Evolutionary conservation across 805 yeast genomes (phyloP), one percentile per base, ranked within the genome.

Genomic region (Ogataea dorogensis): DNA sequence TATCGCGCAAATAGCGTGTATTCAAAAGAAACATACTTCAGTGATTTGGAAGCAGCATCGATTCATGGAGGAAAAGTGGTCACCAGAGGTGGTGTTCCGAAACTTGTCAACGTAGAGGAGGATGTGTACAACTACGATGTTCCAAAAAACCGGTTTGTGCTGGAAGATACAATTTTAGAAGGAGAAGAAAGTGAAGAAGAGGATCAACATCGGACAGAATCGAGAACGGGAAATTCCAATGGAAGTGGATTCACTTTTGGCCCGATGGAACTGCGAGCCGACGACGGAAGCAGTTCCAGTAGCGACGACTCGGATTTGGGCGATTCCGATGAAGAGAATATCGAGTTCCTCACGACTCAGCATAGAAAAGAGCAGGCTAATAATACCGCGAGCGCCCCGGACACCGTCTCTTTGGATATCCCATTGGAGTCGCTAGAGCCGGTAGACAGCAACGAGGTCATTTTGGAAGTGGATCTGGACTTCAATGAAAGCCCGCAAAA

Each of bases 291-390:
- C 37, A 24, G 28, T 42, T 13, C 35, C 2, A 43, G 41, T 28
- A 26, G 45, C 7, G 51, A 40, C 12, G 61, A 56, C 27, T 51
- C 58, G 1, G 55, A 51, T 33, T 33, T 49, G 28, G 51, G 48
- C 8, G 63, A 58, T 31, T 54, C 61, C 0, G 63, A 58, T 36
- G 59, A 56, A 27, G 63, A 59, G 33, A 57, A 57, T 28, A 59
- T 59, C 14, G 62, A 57, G 30, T 49, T 31, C 31, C 24, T 54
- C 23, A 54, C 51, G 2, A 24, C 49, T 4, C 58, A 53, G 38
- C 53, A 50, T 31, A 49, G 44, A 24, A 46, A 42, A 21, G 49
- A 51, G 14, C 47, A 44, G 37, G 33, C 47, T 18, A 33, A 41
- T 13, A 21, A 39, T 15, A 34, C 33, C 42, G 41, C 15, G 32